Evolutionary conservation across 257 asterid genomes (phyloP), one percentile per base, ranked within the genome.

Genomic region (Fraxinus pennsylvanica): DNA sequence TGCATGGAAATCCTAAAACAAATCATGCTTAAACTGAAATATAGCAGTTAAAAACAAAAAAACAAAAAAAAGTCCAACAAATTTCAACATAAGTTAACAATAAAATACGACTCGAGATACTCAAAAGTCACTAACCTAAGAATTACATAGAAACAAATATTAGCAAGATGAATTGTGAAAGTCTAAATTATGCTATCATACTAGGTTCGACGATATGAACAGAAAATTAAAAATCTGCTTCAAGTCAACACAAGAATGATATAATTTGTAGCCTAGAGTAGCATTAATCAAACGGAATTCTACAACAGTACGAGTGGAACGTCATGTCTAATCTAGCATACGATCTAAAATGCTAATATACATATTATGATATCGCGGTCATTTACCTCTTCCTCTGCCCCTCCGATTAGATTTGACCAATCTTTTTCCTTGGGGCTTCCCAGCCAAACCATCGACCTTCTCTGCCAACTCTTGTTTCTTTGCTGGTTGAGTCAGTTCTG

Each of bases 351-450:
- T 57, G 71, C 81, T 61, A 78, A 77, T 68, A 12, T 65, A 36
- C 68, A 73, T 59, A 43, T 36, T 22, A 54, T 59, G 65, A 30
- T 38, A 77, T 36, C 19, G 68, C 79, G 12, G 75, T 77, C 76
- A 81, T 77, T 85, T 88, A 72, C 89, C 87, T 83, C 84, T 88
- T 78, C 85, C 84, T 79, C 86, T 80, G 79, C 87, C 66, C 85
- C 84, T 85, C 47, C 87, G 75, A 73, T 13, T 43, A 75, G 80
- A 74, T 81, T 63, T 87, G 10, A 72, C 77, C 1, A 80, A 52
- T 80, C 76, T 84, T 75, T 85, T 87, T 12, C 75, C 85, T 73
- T 68, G 92, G 74, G 74, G 86, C 83, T 89, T 85, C 73, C 78
- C 72, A 15, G 22, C 72, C 69, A 8, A 6, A 3, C 66, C 65